Base-by-base conservation (phyloP, 208 protist species). In the Wallacemonas sp. region DNA sequence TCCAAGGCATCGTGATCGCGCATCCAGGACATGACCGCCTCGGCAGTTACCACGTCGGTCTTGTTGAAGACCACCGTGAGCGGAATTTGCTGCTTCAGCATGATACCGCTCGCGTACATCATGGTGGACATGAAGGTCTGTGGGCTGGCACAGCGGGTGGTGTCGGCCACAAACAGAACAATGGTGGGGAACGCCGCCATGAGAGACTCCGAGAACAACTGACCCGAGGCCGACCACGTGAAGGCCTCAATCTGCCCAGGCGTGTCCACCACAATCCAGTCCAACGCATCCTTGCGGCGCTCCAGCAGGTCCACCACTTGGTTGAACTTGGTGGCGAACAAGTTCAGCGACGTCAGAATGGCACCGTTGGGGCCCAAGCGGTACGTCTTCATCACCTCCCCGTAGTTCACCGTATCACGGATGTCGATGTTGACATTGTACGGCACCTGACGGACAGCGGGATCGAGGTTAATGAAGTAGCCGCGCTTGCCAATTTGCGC, bases 211-310 rank as follows among this genome's bases (percentile, higher is more conserved):
- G 97, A 92, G 55, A 99, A 99, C 41, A 99, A 96, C 32, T 98
- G 79, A 26, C 99, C 99, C 2, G 93, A 98, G 1, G 99, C 98
- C 5, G 93, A 98, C 98, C 98, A 99, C 18, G 98, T 99, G 75
- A 99, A 99, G 18, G 99, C 95, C 75, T 99, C 99, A 55, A 99
- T 99, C 82, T 99, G 99, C 0, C 99, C 99, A 5, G 99, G 98
- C 18, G 98, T 99, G 77, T 99, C 99, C n/a, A 99, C 79, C 11
- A 99, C 76, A 26, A 99, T 87, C 78, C 98, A 99, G 26, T 98
- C 93, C 18, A 97, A 59, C 29, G 72, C 36, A 12, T 86, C 76
- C 63, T 84, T 89, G 16, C 77, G 79, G 11, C 70, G 55, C 73
- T 98, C 90, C 42, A 98, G 70, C 57, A 98, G 77, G 20, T 77